Evolutionary conservation across 352 stramenopile genomes (phyloP).

Genomic region (Globisporangium orthogonon): DNA sequence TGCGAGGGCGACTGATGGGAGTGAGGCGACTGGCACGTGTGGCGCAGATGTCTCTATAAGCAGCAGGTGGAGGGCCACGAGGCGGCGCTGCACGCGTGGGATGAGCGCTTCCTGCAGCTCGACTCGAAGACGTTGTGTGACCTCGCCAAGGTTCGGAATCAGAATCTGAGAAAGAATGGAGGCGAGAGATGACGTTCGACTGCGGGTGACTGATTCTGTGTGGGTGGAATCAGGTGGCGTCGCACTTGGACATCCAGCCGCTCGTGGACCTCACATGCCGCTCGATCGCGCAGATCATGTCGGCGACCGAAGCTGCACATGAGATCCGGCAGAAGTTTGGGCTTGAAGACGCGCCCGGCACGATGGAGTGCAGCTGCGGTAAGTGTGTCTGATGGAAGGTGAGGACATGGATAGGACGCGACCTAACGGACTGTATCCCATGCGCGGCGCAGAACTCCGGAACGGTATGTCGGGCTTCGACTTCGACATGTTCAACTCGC

Average conservation of each 20-base stretch:
- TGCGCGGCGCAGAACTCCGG: conserved; percentile 25
- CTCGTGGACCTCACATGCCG: conserved; percentile 75
- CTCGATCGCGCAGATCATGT: conserved; percentile 84
- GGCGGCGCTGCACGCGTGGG: conserved; percentile 49
- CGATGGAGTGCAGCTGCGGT: conserved; percentile 47
- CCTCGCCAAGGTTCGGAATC: conserved; percentile 43
- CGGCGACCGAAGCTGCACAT: conserved; percentile 63
- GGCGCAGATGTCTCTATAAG: conserved; percentile 60
- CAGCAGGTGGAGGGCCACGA: conserved; percentile 66
- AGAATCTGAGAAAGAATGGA: no score
- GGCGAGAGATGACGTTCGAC: background rate
- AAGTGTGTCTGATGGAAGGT: conserved; percentile 2
- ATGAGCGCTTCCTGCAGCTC: conserved; percentile 59
- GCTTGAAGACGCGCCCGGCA: conserved; percentile 37
- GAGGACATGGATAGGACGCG: no score
- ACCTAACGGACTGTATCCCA: background rate
- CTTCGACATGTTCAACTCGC: conserved; percentile 72
- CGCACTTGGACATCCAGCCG: conserved; percentile 75
- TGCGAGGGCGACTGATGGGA: background rate
- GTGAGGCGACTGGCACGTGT: background rate
- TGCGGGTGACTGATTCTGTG: background rate
- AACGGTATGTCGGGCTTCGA: conserved; percentile 63
- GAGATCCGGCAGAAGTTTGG: conserved; percentile 77
- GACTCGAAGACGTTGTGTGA: conserved; percentile 78
- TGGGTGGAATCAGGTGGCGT: conserved; percentile 35